Evolutionary conservation across 805 yeast species (phyloP), one percentile per base, ranked within the genome.

Genomic region (Priceomyces fermenticarens): DNA sequence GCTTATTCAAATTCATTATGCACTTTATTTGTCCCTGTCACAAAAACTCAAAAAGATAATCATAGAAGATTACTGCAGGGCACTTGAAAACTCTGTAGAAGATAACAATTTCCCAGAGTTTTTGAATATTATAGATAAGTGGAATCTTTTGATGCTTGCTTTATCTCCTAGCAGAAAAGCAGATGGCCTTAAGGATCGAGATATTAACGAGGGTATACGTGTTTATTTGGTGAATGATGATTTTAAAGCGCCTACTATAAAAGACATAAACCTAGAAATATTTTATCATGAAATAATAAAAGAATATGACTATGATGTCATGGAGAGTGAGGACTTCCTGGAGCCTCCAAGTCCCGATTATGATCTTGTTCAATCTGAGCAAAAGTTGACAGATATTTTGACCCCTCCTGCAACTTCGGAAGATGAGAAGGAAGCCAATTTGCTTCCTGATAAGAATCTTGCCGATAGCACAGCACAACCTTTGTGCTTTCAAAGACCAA

Each of bases 11-110:
- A 61, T 69, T 11, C 73, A 69, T 42, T 65, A 59, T 39, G 55
- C 69, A 3, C 52, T 70, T 9, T 70, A 63, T 46, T 70, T 70
- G 41, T 67, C 72, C 1, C 69, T 67, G 38, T 67, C 73, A 1
- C 52, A 45, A 6, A 47, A 37, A 4, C 37, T 70, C 16, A 62
- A 54, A 37, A 49, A 57, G n/a, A 50, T 66, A 5, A 63, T 70
- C 9, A 49, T 48, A 16, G 46, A 59, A 3, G 67, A 67, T 15
- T 70, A 63, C 41, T 66, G 71, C 47, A 48, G 52, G 14, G 49
- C 40, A 15, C 42, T 70, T n/a, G 63, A 60, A 27, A 45, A 45
- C 5, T 43, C 72, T 1, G 58, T 67, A 10, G 62, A 55, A 3
- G 51, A 57, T 1, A 58, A 70, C 43, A 59, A 63, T 37, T 66